A percentile compares a stretch with the other conserved stretches of the same genome.
These are phyloP conservation scores for Fomitopsis pulvina DNA, from an alignment of 768 basidiomycete species.

Conservation along the genomic window DNA sequence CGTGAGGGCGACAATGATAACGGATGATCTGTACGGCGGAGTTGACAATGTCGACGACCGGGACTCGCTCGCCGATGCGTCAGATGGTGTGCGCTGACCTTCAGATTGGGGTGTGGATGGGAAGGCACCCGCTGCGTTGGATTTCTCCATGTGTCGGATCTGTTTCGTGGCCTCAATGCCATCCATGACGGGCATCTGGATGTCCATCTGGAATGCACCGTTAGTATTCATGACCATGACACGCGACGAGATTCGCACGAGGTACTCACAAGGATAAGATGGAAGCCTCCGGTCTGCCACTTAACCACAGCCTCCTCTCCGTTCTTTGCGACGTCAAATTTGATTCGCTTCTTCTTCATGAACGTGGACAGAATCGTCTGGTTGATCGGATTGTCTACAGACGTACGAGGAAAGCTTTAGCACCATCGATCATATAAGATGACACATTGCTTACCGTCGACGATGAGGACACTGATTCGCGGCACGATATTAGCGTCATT, in stretches of 20 bases:
- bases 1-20: conserved; percentile 98
- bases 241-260: neutral
- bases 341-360: conserved; percentile 94
- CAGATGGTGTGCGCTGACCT: conserved; percentile 46
- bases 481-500: conserved; percentile 77
- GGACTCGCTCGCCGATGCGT: conserved; percentile 39
- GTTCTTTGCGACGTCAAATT: conserved; percentile 90
- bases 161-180: conserved; percentile 97
- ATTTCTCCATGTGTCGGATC: conserved; percentile 80
- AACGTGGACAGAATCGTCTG: conserved; percentile 96
- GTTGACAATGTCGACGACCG: conserved; percentile 35
- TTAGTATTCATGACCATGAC: neutral
- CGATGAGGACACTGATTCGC: conserved; percentile 96
- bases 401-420: neutral
- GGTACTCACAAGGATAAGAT: conserved; percentile 81
- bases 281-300: conserved; percentile 89
- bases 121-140: conserved; percentile 56
- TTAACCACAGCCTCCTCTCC: conserved; percentile 95
- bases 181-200: conserved; percentile 99
- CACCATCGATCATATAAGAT: neutral
- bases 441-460: conserved; percentile 67
- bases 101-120: conserved; percentile 65
- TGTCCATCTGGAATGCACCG: conserved; percentile 77
- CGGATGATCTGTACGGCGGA: conserved; percentile 77
- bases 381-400: conserved; percentile 93